Conservation (phyloP, 495 filamentous ascomycete species). For the Annulohypoxylon nitens region DNA sequence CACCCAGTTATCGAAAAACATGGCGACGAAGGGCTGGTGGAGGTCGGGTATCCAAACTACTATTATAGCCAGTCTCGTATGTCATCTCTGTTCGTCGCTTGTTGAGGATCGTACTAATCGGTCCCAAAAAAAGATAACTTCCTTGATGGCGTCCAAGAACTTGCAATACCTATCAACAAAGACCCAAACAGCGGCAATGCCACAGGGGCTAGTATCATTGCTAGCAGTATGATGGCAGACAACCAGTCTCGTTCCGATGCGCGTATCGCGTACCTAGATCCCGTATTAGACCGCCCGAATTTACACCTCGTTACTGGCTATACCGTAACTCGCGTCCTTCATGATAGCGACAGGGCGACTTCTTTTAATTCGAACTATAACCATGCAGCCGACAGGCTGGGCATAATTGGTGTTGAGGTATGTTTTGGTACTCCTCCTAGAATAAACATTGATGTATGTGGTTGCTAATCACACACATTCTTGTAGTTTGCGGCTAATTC, state of each 20-base stretch:
- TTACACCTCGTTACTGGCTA: slow-evolving; percentile 61
- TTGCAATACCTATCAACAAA: slow-evolving; percentile 62
- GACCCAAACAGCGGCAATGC: slow-evolving; percentile 63
- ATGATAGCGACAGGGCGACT: slow-evolving; percentile 30
- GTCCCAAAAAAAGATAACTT: slow-evolving; percentile 60
- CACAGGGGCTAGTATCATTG: slow-evolving; percentile 62
- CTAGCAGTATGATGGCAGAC: slow-evolving; percentile 59
- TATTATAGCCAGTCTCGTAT: slow-evolving; percentile 63
- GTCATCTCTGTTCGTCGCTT: slow-evolving; percentile 10
- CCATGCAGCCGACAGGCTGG: slow-evolving; percentile 43
- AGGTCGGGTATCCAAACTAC: slow-evolving; percentile 66
- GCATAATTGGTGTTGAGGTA: slow-evolving; percentile 40
- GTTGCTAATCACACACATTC: slow-evolving; percentile 33
- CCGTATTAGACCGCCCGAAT: slow-evolving; percentile 59
- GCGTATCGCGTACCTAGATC: slow-evolving; percentile 61
- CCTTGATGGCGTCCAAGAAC: slow-evolving; percentile 61
- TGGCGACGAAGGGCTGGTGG: slow-evolving; percentile 60
- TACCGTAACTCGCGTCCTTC: slow-evolving; percentile 59
- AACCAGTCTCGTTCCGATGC: slow-evolving; percentile 67
- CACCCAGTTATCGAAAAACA: slow-evolving; percentile 51
- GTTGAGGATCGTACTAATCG: slow-evolving; percentile 15
- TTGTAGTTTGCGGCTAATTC: slow-evolving; percentile 44
- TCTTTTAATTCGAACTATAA: slow-evolving; percentile 55
- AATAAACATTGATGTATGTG: slow-evolving; percentile 15
- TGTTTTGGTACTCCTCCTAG: background rate